phyloP scores from a whole-genome alignment of 1,284 basidiomycete genomes.

The Moesziomyces parantarcticus region DNA sequence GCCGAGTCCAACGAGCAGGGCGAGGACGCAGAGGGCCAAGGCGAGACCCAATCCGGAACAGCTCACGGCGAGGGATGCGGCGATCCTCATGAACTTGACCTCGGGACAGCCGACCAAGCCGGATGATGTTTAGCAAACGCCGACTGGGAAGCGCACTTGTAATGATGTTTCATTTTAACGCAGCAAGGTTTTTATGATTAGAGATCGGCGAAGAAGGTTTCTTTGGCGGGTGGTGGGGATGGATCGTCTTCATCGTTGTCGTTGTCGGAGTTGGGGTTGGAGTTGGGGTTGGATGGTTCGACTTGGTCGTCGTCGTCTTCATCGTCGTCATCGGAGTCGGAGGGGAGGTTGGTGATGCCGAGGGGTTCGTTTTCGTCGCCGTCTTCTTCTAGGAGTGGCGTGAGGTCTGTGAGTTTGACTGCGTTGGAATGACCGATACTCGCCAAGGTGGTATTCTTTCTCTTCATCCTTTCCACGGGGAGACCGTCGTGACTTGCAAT shows the following conservation, averaged over 20 bases:
- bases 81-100: conserved; percentile 65
- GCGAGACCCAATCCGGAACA: conserved; percentile 89
- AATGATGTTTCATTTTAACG: too few relatives aligned
- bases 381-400: conserved; percentile 72
- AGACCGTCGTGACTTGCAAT: conserved; percentile 85
- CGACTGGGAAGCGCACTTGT: too few relatives aligned
- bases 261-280: conserved; percentile 9
- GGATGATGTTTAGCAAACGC: too few relatives aligned
- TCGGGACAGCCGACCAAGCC: conserved; percentile 21
- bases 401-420: conserved; percentile 84
- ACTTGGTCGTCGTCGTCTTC: conserved; percentile 15
- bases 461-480: conserved; percentile 85
- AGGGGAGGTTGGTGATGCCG: conserved; percentile 20
- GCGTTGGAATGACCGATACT: conserved; percentile 91
- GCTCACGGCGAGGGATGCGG: conserved; percentile 75
- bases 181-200: background rate
- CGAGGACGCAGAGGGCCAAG: conserved; percentile 86
- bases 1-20: conserved; percentile 87
- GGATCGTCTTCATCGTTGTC: conserved; percentile 7
- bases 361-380: conserved; percentile 41
- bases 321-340: conserved; percentile 19
- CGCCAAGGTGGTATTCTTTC: conserved; percentile 82
- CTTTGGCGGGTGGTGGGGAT: conserved; percentile 1
- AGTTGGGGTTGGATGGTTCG: background rate
- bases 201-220: conserved; percentile 37